A percentile compares a stretch with the other conserved stretches of the same genome.
These are phyloP conservation scores for Pyrus betulifolia DNA, from an alignment of 306 rosid genomes.

Conservation along the genomic window DNA sequence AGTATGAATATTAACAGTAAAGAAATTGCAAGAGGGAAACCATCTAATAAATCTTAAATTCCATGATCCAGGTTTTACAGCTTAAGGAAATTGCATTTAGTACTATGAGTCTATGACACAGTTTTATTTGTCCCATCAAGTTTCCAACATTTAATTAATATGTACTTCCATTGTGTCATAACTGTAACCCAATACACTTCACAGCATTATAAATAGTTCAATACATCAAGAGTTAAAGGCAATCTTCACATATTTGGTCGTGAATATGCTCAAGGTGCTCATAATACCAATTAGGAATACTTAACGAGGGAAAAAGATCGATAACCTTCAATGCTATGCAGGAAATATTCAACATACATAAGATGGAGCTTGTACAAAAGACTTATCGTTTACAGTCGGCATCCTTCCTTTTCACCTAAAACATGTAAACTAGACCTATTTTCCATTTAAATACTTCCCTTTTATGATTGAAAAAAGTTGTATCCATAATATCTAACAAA, in stretches of 20 bases:
- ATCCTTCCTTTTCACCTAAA: not conserved
- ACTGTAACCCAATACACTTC: not conserved
- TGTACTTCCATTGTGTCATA: not conserved
- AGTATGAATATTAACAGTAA: slow-evolving; percentile 20
- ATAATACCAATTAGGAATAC: not conserved
- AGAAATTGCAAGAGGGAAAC: not conserved
- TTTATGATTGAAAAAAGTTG: not conserved
- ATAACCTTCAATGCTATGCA: not conserved
- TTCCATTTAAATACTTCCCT: not conserved
- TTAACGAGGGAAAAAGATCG: not conserved
- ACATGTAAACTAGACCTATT: not conserved
- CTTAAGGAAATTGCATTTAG: not conserved
- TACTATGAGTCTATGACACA: not conserved
- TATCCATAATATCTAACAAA: not conserved
- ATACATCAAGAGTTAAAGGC: not conserved
- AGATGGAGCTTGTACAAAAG: not conserved
- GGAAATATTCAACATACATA: not conserved
- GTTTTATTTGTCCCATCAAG: not conserved
- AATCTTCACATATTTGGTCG: not conserved
- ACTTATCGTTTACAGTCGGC: not conserved
- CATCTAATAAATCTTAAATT: not conserved
- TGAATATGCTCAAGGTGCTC: not conserved
- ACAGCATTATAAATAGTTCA: not conserved
- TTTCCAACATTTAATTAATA: not conserved
- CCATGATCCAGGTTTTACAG: not conserved